These are phyloP conservation scores for Sporothrix variecibatus DNA, from an alignment of 2,329 filamentous ascomycete genomes.

Conservation along the genomic window DNA sequence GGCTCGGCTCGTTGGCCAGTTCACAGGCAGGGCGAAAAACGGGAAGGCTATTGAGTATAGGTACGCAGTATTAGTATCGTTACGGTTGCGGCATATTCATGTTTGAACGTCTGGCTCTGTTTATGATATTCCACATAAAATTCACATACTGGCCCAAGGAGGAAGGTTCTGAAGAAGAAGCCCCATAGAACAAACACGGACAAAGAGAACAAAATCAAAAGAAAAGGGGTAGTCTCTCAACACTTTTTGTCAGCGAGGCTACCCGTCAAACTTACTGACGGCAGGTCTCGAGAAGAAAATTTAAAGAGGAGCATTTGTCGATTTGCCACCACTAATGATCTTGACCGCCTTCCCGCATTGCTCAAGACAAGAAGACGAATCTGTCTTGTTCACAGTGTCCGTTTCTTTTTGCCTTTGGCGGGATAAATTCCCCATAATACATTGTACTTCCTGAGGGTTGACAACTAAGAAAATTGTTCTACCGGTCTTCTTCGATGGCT, in stretches of 20 bases:
- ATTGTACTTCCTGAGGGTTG: not conserved
- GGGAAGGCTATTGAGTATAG: too few species aligned
- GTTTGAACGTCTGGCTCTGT: not conserved
- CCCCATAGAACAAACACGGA: not conserved
- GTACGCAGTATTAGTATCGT: not conserved
- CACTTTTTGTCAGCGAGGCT: not conserved
- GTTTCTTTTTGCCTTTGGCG: not conserved
- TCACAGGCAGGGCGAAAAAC: not conserved
- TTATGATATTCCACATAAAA: not conserved
- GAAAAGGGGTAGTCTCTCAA: not conserved
- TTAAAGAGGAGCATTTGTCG: not conserved
- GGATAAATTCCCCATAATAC: conserved; percentile 16
- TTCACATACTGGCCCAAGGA: not conserved
- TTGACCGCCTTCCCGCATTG: conserved; percentile 7
- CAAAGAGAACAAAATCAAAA: not conserved
- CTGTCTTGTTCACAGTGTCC: conserved; percentile 1
- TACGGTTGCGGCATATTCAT: not conserved
- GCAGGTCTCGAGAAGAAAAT: not conserved
- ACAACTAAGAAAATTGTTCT: conserved; percentile 3
- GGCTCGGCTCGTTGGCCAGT: not conserved
- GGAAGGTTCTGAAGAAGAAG: not conserved
- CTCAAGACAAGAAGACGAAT: not conserved
- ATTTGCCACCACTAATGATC: not conserved
- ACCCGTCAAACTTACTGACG: not conserved
- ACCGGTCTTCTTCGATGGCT: conserved; percentile 4